Percentiles rank a stretch among this genome's conserved stretches.
Conservation (phyloP, 2,329 filamentous ascomycete genomes). For the Aureobasidium sp. region DNA sequence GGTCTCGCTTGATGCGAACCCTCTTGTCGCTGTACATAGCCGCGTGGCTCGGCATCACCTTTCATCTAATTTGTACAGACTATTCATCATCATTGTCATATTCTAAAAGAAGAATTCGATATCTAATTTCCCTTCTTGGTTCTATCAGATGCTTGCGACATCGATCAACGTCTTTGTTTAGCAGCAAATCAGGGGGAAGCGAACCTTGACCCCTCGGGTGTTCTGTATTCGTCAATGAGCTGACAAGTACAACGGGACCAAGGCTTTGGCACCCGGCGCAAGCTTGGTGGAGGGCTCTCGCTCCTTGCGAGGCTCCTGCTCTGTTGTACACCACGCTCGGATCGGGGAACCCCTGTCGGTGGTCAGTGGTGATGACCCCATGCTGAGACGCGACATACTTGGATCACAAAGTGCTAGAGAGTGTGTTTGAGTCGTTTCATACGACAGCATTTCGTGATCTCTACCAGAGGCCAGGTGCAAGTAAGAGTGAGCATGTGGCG, state of each 20-base stretch:
- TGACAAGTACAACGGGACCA: not conserved
- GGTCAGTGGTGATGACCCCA: not conserved
- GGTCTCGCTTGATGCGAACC: not conserved
- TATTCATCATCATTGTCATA: not conserved
- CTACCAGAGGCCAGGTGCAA: not conserved
- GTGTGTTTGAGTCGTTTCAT: not conserved
- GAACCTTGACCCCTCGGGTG: not conserved
- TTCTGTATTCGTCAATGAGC: not conserved
- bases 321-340: not conserved
- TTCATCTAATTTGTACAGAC: not conserved
- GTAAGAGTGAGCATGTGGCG: not conserved
- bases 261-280: not conserved
- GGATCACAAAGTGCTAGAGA: not conserved
- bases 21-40: not conserved
- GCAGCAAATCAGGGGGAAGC: not conserved
- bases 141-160: constrained; percentile 8
- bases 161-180: not conserved
- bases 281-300: not conserved
- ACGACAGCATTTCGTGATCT: not conserved
- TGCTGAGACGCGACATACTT: not conserved
- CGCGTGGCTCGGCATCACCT: constrained; percentile 1
- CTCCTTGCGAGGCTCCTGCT: not conserved
- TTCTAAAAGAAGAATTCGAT: not conserved
- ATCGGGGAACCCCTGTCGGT: not conserved
- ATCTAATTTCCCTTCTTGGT: not conserved